Conservation (phyloP, 805 yeast species). For the Kazachstania africana region DNA sequence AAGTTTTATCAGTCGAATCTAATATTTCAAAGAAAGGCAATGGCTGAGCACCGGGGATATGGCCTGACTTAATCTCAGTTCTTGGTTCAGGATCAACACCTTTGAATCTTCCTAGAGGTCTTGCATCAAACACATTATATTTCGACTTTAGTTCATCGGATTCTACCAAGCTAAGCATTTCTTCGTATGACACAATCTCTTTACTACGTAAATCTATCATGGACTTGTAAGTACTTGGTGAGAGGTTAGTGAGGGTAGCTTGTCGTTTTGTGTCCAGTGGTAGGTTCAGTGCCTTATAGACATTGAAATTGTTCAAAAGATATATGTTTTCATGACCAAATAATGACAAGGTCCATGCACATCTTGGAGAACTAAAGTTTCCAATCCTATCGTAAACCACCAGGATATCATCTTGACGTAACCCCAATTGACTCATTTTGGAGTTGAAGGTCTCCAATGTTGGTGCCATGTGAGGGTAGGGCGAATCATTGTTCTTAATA, state of each 20-base stretch:
- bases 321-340: slow-evolving; percentile 66
- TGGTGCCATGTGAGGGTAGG: slow-evolving; percentile 91
- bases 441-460: slow-evolving; percentile 39
- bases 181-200: slow-evolving; percentile 57
- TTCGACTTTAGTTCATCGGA: slow-evolving; percentile 32
- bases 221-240: slow-evolving; percentile 27
- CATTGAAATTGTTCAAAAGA: slow-evolving; percentile 57
- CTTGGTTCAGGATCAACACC: slow-evolving; percentile 85
- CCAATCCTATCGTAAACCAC: slow-evolving; percentile 81
- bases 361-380: slow-evolving; percentile 80
- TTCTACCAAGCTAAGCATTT: slow-evolving; percentile 47
- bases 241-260: slow-evolving; percentile 8
- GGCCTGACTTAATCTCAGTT: slow-evolving; percentile 80
- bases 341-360: slow-evolving; percentile 77
- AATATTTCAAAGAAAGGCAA: slow-evolving; percentile 63
- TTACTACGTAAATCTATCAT: slow-evolving; percentile 27
- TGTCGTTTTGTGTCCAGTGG: slow-evolving; percentile 31
- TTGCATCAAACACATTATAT: slow-evolving; percentile 66
- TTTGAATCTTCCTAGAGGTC: slow-evolving; percentile 61
- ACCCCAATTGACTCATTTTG: slow-evolving; percentile 44
- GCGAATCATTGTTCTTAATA: slow-evolving; percentile 44
- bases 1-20: slow-evolving; percentile 32
- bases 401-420: slow-evolving; percentile 43
- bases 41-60: slow-evolving; percentile 68
- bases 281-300: slow-evolving; percentile 36